phyloP scores from a whole-genome alignment of 495 filamentous ascomycete species.

The Haplographium delicatum region DNA sequence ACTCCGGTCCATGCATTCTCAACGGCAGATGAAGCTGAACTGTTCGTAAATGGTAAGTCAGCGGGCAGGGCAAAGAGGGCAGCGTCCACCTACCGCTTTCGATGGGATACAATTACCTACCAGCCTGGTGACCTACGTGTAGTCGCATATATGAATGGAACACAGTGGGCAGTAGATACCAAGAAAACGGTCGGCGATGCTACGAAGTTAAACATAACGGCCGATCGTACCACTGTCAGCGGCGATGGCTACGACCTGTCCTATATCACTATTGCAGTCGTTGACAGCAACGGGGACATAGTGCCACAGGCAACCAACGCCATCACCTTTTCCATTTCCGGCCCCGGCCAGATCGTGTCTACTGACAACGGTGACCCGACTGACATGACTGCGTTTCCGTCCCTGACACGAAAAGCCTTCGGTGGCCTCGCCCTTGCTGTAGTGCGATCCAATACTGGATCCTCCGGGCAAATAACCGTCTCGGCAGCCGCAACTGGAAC shows the following conservation, averaged over 20 bases:
- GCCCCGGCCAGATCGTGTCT: conserved; percentile 36
- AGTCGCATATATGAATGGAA: conserved; percentile 37
- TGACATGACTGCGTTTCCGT: conserved; percentile 39
- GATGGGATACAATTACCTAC: conserved; percentile 43
- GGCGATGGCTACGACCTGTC: conserved; percentile 38
- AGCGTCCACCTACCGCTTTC: conserved; percentile 36
- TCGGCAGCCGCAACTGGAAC: conserved; percentile 29
- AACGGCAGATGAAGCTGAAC: conserved; percentile 40
- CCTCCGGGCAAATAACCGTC: conserved; percentile 31
- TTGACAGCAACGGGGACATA: conserved; percentile 33
- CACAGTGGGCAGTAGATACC: conserved; percentile 36
- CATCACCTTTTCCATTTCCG: conserved; percentile 35
- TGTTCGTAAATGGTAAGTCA: conserved; percentile 45
- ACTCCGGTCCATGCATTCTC: conserved; percentile 48
- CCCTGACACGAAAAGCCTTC: conserved; percentile 37
- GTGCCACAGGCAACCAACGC: conserved; percentile 34
- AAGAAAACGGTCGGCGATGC: conserved; percentile 32
- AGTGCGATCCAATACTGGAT: conserved; percentile 30
- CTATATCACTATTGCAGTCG: conserved; percentile 37
- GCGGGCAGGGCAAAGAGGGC: conserved; percentile 31
- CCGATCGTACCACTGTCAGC: conserved; percentile 33
- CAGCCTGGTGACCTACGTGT: conserved; percentile 38
- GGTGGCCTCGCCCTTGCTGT: conserved; percentile 38
- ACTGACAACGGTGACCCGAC: conserved; percentile 45
- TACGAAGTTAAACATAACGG: conserved; percentile 27